Conservation (phyloP, 2,329 filamentous ascomycete species). For the Trichoderma sp. region DNA sequence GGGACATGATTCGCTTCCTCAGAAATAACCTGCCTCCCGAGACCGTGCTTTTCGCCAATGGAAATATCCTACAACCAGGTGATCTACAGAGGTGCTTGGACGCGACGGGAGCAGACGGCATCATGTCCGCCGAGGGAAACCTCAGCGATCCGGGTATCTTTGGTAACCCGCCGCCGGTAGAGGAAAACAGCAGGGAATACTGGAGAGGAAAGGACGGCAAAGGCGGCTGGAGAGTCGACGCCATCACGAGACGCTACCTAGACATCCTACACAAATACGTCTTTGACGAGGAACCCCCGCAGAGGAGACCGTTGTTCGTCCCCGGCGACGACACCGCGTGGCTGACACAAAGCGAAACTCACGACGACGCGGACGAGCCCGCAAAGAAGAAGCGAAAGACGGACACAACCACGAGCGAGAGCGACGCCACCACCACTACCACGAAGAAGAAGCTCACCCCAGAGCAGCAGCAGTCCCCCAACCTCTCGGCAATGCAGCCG, state of each 20-base stretch:
- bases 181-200: constrained; percentile 74
- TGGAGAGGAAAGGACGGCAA: constrained; percentile 79
- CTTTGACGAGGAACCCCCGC: constrained; percentile 65
- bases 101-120: constrained; percentile 83
- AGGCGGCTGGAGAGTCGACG: constrained; percentile 87
- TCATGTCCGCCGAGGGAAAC: constrained; percentile 97
- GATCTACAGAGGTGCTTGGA: constrained; percentile 79
- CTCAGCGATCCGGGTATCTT: constrained; percentile 91
- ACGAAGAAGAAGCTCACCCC: constrained; percentile 45
- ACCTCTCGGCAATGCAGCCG: constrained; percentile 79
- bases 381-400: constrained; percentile 54
- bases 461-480: constrained; percentile 47
- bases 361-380: constrained; percentile 49
- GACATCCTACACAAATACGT: constrained; percentile 85
- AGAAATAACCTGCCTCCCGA: constrained; percentile 81
- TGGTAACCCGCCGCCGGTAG: constrained; percentile 63
- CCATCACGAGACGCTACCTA: constrained; percentile 82
- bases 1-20: constrained; percentile 80
- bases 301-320: constrained; percentile 72
- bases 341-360: constrained; percentile 43
- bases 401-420: constrained; percentile 29
- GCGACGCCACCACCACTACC: too few species aligned
- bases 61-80: constrained; percentile 80
- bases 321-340: constrained; percentile 57
- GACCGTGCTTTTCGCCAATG: constrained; percentile 95